Base-by-base conservation (phyloP, 768 basidiomycete genomes). In the Nevesoporus exiguus region DNA sequence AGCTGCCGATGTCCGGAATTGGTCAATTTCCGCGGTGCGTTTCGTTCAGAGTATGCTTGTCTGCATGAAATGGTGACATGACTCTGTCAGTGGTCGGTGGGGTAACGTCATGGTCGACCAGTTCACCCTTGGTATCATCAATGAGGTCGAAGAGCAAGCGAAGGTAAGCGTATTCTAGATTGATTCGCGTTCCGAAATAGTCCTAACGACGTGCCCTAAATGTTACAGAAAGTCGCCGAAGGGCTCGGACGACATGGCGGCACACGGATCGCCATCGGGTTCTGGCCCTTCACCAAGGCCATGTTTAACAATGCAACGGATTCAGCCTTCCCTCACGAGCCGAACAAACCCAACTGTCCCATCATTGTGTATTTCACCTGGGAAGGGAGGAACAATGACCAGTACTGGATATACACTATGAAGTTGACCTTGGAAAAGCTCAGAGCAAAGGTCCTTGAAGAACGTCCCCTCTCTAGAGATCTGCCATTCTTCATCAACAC, bases 101-200 rank as follows among this genome's bases (percentile, higher is more conserved):
- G 61, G 61, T 1, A 63, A 54, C 3, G 58, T 63, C 2, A 44
- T 59, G 51, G 57, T 55, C 29, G 51, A 59, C 25, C 31, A 61
- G n/a, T 63, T 49, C 36, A 63, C 52, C 27, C 27, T 24, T 40
- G 31, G 9, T 15, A 51, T 61, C n/a, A 36, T 62, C 27, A 30
- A 62, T 33, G 46, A 45, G 8, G 33, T 60, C 27, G 11, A 29
- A 15, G 10, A 25, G 17, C 39, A 54, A 43, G 29, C 57, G 13
- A n/a, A 3, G 17, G 59, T 46, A 36, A 47, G 52, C 40, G 11
- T n/a, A 31, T 13, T 40, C 7, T 2, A 7, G 2, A 13, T 22
- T 11, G 2, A 13, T 22, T 11, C 33, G 15, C 15, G 7, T 19
- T 29, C 15, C 21, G 11, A 27, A n/a, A n/a, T 21, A 3, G 10